Evolutionary conservation across 306 rosid species (phyloP).

Genomic region (Aeschynomene evenia): DNA sequence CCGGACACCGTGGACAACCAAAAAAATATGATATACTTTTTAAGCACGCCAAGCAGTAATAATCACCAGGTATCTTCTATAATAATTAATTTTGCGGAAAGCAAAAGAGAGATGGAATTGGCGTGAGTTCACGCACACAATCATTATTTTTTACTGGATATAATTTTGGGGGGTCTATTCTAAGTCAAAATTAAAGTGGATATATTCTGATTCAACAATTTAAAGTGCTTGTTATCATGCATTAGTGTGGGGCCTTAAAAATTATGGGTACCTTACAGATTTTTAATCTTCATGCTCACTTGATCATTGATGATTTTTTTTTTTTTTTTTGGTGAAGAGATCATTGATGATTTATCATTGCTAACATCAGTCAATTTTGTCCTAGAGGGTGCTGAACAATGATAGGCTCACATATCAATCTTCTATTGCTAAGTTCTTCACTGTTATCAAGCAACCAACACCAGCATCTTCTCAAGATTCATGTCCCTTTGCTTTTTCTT

Average conservation of each 20-base stretch:
- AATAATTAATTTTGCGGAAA: constrained; percentile 40
- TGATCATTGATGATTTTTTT: constrained; percentile 36
- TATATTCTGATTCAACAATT: constrained; percentile 24
- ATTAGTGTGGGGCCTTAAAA: constrained; percentile 35
- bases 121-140: constrained; percentile 42
- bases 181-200: constrained; percentile 40
- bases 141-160: constrained; percentile 26
- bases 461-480: constrained; percentile 30
- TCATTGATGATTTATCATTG: constrained; percentile 40
- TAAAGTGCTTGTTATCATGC: constrained; percentile 49
- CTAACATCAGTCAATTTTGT: constrained; percentile 34
- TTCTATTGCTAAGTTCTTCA: constrained; percentile 16
- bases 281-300: constrained; percentile 43
- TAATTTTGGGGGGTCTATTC: constrained; percentile 30
- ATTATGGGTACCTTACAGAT: constrained; percentile 44
- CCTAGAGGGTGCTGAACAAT: constrained; percentile 42
- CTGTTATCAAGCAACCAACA: constrained; percentile 28
- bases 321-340: too few relatives aligned
- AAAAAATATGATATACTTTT: constrained; percentile 11
- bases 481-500: constrained; percentile 22
- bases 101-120: constrained; percentile 34
- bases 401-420: constrained; percentile 32
- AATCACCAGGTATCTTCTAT: constrained; percentile 34
- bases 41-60: constrained; percentile 45
- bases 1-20: too few relatives aligned